Percentiles rank a stretch among this genome's conserved stretches.
Evolutionary conservation across 1,284 basidiomycete genomes (phyloP).

Genomic region (Cryptococcus depauperatus): DNA sequence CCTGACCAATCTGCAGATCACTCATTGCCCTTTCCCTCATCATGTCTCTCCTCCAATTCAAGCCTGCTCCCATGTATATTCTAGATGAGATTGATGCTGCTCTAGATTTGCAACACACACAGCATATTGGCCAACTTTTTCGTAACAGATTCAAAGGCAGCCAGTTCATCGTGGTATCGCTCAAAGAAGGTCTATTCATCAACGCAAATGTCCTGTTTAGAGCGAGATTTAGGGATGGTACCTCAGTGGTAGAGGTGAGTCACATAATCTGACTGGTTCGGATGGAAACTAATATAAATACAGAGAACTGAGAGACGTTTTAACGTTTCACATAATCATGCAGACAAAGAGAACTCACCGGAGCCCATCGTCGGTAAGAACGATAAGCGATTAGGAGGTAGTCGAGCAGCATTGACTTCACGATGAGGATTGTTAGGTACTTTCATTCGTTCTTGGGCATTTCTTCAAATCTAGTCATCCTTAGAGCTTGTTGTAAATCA

Average conservation of each 20-base stretch:
- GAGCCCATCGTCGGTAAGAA: slow-evolving; percentile 8
- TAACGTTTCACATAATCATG: slow-evolving; percentile 13
- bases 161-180: slow-evolving; percentile 94
- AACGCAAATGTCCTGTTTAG: slow-evolving; percentile 96
- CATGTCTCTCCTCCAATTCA: slow-evolving; percentile 97
- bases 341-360: slow-evolving; percentile 26
- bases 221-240: slow-evolving; percentile 84
- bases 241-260: slow-evolving; percentile 68
- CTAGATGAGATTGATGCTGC: slow-evolving; percentile 98
- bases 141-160: slow-evolving; percentile 87
- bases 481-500: slow-evolving; percentile 1
- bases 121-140: slow-evolving; percentile 95
- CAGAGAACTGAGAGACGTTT: slow-evolving; percentile 34
- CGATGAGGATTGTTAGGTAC: slow-evolving; percentile 7
- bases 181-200: slow-evolving; percentile 95
- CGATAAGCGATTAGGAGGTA: slow-evolving; percentile 7
- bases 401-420: slow-evolving; percentile 7
- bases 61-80: slow-evolving; percentile 99
- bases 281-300: too few relatives aligned
- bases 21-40: slow-evolving; percentile 94
- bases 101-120: slow-evolving; percentile 89
- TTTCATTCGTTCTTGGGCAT: not conserved
- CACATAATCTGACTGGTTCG: not conserved
- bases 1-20: slow-evolving; percentile 53
- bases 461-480: too few relatives aligned